A percentile compares a stretch with the other conserved stretches of the same genome.
Conservation (phyloP, 108 stramenopile species). For the Fragilaria crotonensis region DNA sequence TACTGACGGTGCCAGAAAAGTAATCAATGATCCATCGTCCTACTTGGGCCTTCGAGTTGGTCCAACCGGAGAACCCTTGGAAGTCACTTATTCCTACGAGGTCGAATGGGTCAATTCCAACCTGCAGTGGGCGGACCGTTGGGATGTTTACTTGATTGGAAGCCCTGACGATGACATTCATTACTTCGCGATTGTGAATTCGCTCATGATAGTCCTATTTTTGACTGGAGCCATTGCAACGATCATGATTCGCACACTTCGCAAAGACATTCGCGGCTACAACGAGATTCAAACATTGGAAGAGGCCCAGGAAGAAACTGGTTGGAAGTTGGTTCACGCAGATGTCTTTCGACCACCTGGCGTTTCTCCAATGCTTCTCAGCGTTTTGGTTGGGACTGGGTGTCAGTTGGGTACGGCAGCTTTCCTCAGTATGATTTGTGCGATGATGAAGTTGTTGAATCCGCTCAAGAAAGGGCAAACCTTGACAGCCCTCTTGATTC, state of each 20-base stretch:
- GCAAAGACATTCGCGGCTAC: constrained; percentile 94
- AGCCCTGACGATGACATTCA: constrained; percentile 94
- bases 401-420: constrained; percentile 87
- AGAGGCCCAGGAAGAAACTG: constrained; percentile 93
- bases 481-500: constrained; percentile 87
- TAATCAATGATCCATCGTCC: constrained; percentile 34
- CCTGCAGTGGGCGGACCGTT: constrained; percentile 94
- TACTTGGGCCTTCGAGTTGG: constrained; percentile 35
- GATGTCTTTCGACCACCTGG: constrained; percentile 95
- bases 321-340: constrained; percentile 98
- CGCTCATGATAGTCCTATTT: constrained; percentile 97
- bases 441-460: constrained; percentile 82
- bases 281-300: constrained; percentile 84
- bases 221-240: constrained; percentile 95
- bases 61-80: constrained; percentile 22
- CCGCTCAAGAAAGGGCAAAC: constrained; percentile 94
- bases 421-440: constrained; percentile 67
- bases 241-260: constrained; percentile 92
- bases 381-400: constrained; percentile 90
- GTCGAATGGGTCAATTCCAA: constrained; percentile 83
- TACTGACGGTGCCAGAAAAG: constrained; percentile 11
- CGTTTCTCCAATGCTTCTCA: constrained; percentile 75
- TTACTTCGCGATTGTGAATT: constrained; percentile 98
- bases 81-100: constrained; percentile 90
- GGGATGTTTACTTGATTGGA: constrained; percentile 97